phyloP scores from a whole-genome alignment of 192 early-diverging fungal genomes.

The Spizellomyces sp. region DNA sequence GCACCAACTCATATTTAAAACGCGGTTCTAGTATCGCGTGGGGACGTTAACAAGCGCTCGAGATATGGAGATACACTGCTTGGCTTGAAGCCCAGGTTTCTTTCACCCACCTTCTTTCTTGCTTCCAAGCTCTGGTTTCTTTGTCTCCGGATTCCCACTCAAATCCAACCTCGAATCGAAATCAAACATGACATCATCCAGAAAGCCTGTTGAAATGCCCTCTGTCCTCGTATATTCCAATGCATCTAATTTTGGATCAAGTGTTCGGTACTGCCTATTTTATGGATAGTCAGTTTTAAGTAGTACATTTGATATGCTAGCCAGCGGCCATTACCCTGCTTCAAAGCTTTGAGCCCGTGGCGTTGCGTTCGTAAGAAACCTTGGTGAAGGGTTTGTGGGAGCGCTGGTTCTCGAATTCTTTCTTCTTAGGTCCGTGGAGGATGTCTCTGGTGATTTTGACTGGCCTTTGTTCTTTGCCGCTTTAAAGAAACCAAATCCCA shows the following conservation, averaged over 20 bases:
- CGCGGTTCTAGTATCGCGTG: too few species aligned
- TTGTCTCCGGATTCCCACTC: too few species aligned
- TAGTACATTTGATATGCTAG: too few species aligned
- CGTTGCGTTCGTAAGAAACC: conserved; percentile 7
- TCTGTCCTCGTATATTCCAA: neutral
- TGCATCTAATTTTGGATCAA: neutral
- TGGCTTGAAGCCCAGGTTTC: too few species aligned
- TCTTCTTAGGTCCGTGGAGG: neutral
- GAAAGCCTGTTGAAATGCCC: neutral
- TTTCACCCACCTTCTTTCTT: too few species aligned
- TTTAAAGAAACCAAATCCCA: conserved; percentile 24
- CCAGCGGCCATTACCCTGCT: too few species aligned
- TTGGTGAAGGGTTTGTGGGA: neutral
- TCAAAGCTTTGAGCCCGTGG: conserved; percentile 4
- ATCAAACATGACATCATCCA: conserved; percentile 25
- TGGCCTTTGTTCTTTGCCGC: neutral
- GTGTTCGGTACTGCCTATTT: neutral
- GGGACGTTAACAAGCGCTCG: too few species aligned
- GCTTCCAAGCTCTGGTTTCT: too few species aligned
- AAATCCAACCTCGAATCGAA: conserved; percentile 2
- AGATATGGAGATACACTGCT: too few species aligned
- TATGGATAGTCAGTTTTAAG: too few species aligned
- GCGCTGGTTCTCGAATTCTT: neutral
- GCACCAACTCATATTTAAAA: too few species aligned
- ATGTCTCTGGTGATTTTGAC: neutral